These are phyloP conservation scores for Penicillium concentricum DNA, from an alignment of 2,329 filamentous ascomycete species.

Conservation along the genomic window DNA sequence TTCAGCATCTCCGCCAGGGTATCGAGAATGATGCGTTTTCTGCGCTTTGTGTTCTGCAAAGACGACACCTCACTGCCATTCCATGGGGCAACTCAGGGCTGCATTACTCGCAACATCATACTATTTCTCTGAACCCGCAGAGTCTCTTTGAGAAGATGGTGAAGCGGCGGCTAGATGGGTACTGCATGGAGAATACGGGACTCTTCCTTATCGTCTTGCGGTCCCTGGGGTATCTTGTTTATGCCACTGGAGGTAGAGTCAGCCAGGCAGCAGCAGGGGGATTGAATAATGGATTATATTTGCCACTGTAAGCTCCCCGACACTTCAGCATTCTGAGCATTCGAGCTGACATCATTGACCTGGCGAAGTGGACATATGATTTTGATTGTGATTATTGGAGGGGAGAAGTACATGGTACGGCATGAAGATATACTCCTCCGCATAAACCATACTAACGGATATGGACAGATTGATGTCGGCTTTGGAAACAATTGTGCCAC, in stretches of 20 bases:
- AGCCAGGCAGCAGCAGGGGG: constrained; percentile 36
- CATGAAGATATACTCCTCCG: neutral
- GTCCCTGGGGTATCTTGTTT: constrained; percentile 54
- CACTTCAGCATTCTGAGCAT: neutral
- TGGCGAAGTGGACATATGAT: constrained; percentile 54
- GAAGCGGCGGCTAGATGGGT: constrained; percentile 53
- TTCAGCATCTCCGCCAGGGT: constrained; percentile 28
- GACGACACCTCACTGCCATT: constrained; percentile 48
- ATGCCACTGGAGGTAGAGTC: constrained; percentile 56
- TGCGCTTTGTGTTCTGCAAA: constrained; percentile 37
- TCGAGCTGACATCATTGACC: neutral
- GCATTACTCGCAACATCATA: constrained; percentile 53
- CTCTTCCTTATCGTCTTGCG: constrained; percentile 54
- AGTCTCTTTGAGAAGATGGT: constrained; percentile 56
- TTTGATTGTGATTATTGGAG: constrained; percentile 58
- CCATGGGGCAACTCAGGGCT: constrained; percentile 59
- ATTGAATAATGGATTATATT: constrained; percentile 41
- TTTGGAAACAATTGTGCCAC: constrained; percentile 65
- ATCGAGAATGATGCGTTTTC: constrained; percentile 32
- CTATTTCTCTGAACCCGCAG: constrained; percentile 51
- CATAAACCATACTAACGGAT: neutral
- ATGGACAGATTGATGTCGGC: constrained; percentile 55
- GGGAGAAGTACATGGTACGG: constrained; percentile 44
- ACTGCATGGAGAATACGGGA: constrained; percentile 61
- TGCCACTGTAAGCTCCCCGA: constrained; percentile 45